phyloP scores from a whole-genome alignment of 768 basidiomycete genomes.

The Suillus cothurnatus region DNA sequence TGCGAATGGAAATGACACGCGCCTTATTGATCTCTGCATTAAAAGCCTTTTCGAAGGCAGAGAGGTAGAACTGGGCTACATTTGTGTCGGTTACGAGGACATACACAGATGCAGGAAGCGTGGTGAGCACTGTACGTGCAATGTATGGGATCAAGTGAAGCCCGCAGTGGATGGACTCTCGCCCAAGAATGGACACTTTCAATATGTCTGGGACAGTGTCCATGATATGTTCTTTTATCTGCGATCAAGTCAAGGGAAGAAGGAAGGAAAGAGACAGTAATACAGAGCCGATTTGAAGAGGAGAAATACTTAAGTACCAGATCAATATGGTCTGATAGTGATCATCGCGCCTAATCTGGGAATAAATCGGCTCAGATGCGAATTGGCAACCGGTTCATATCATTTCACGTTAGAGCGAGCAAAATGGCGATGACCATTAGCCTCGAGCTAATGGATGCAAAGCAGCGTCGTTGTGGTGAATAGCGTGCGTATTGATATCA shows the following conservation, averaged over 20 bases:
- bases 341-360: not conserved
- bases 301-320: not conserved
- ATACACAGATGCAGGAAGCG: conserved; percentile 81
- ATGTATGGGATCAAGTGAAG: conserved; percentile 93
- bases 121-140: conserved; percentile 65
- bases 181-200: conserved; percentile 84
- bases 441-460: not conserved
- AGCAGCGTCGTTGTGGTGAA: not conserved
- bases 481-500: not conserved
- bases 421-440: not conserved
- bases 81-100: conserved; percentile 92
- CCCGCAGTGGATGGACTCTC: conserved; percentile 89
- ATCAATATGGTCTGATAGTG: not conserved
- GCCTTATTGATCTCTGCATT: conserved; percentile 35
- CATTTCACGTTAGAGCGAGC: conserved; percentile 1
- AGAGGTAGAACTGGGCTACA: conserved; percentile 80
- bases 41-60: conserved; percentile 70
- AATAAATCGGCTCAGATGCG: conserved; percentile 1
- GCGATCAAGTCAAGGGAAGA: not conserved
- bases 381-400: not conserved
- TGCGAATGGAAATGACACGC: not conserved
- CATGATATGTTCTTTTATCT: not conserved
- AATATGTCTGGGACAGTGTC: conserved; percentile 54
- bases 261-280: not conserved
- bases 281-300: not conserved